These are phyloP conservation scores for Teunomyces funiuensis DNA, from an alignment of 805 yeast genomes.

Conservation along the genomic window DNA sequence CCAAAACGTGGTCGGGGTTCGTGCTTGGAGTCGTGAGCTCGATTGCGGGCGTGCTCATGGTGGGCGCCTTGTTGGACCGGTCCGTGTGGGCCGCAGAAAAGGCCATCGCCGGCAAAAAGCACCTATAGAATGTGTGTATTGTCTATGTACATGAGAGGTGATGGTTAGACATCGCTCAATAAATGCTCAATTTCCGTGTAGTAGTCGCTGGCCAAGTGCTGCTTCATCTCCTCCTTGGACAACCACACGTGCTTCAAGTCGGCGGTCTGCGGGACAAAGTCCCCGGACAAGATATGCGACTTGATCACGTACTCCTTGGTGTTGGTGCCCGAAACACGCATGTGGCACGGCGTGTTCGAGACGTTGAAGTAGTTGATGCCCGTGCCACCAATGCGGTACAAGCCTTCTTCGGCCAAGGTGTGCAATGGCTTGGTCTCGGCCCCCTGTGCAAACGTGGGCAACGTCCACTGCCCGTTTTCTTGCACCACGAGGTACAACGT, in stretches of 20 bases:
- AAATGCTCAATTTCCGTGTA: constrained; percentile 54
- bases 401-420: constrained; percentile 70
- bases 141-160: constrained; percentile 18
- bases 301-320: constrained; percentile 76
- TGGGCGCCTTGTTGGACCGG: constrained; percentile 85
- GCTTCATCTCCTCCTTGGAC: constrained; percentile 71
- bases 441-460: constrained; percentile 66
- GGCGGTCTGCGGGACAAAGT: constrained; percentile 47
- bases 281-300: constrained; percentile 86
- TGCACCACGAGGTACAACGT: constrained; percentile 77
- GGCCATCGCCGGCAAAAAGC: constrained; percentile 68
- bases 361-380: constrained; percentile 84
- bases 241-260: constrained; percentile 73
- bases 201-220: constrained; percentile 53
- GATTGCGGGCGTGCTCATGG: constrained; percentile 89
- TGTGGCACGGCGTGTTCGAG: constrained; percentile 84
- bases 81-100: constrained; percentile 87
- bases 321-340: constrained; percentile 38
- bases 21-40: constrained; percentile 81
- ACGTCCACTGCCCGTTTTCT: constrained; percentile 55
- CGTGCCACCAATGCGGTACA: constrained; percentile 70
- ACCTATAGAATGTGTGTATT: constrained; percentile 19
- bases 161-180: constrained; percentile 33
- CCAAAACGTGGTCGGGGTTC: constrained; percentile 81
- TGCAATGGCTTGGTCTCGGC: constrained; percentile 56